Evolutionary conservation across 2,329 filamentous ascomycete genomes (phyloP).

Genomic region (Paraphaeosphaeria sporulosa): DNA sequence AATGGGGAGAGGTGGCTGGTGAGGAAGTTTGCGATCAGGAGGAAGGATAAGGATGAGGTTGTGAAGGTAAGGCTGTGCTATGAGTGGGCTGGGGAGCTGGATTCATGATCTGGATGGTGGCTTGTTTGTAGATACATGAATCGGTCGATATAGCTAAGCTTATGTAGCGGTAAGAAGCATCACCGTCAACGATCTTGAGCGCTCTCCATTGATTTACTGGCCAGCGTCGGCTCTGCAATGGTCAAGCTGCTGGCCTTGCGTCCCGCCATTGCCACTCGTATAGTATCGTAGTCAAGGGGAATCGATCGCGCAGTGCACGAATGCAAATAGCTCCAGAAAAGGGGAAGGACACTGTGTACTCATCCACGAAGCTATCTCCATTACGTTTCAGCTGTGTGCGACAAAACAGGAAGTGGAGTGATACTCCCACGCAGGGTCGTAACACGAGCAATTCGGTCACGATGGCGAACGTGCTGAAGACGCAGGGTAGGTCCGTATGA

Average conservation of each 20-base stretch:
- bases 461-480: neutral
- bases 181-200: no score
- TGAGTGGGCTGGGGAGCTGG: constrained; percentile 39
- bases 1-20: constrained; percentile 40
- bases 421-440: neutral
- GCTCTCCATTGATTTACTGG: no score
- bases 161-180: no score
- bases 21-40: constrained; percentile 44
- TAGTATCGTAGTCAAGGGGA: no score
- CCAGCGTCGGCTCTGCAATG: no score
- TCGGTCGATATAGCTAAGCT: no score
- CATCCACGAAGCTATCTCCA: neutral
- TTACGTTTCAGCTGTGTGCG: neutral
- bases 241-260: no score
- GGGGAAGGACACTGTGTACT: neutral
- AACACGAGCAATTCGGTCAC: neutral
- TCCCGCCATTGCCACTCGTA: no score
- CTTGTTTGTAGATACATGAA: neutral
- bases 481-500: neutral
- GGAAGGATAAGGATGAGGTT: constrained; percentile 39
- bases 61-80: constrained; percentile 44
- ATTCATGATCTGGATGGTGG: constrained; percentile 3
- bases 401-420: neutral
- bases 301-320: neutral
- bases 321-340: neutral